Conservation (phyloP, 192 early-diverging fungal genomes). For the Coemansia nantahalensis region DNA sequence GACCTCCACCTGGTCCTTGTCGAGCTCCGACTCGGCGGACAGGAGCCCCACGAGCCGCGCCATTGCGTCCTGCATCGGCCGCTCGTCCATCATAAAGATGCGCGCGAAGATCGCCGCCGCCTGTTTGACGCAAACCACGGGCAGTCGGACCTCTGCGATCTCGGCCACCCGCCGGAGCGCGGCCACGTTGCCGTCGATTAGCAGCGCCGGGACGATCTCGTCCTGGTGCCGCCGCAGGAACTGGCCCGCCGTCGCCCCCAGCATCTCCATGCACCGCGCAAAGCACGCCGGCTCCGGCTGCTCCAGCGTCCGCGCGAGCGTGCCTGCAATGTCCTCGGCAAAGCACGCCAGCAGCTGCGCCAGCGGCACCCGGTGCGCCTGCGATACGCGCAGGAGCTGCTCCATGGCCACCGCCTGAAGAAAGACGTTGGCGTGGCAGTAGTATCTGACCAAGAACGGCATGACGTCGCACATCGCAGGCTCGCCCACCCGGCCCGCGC, state of each 20-base stretch:
- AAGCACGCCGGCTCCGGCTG: constrained; percentile 22
- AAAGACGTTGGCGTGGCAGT: constrained; percentile 40
- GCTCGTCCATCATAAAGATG: constrained; percentile 53
- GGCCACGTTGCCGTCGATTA: constrained; percentile 22
- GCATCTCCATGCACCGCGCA: constrained; percentile 37
- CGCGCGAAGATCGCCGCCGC: constrained; percentile 42
- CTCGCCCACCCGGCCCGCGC: constrained; percentile 21
- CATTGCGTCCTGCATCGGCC: constrained; percentile 51
- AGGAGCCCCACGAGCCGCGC: constrained; percentile 40
- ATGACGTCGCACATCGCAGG: constrained; percentile 20
- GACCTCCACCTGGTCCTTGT: constrained; percentile 34
- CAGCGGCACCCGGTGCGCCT: constrained; percentile 25
- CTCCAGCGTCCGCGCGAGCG: constrained; percentile 19
- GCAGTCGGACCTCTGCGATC: constrained; percentile 30
- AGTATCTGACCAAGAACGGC: constrained; percentile 32
- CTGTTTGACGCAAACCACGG: constrained; percentile 50
- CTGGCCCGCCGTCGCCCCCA: constrained; percentile 19
- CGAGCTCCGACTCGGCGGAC: constrained; percentile 30
- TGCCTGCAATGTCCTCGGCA: constrained; percentile 25
- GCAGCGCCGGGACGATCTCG: constrained; percentile 28
- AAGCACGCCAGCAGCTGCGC: constrained; percentile 22
- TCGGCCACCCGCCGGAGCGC: constrained; percentile 32
- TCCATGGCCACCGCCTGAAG: constrained; percentile 52
- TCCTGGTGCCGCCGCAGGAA: constrained; percentile 33
- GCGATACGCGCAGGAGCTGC: constrained; percentile 33